Conservation (phyloP, 2,329 filamentous ascomycete genomes). For the Aspergillus vadensis region DNA sequence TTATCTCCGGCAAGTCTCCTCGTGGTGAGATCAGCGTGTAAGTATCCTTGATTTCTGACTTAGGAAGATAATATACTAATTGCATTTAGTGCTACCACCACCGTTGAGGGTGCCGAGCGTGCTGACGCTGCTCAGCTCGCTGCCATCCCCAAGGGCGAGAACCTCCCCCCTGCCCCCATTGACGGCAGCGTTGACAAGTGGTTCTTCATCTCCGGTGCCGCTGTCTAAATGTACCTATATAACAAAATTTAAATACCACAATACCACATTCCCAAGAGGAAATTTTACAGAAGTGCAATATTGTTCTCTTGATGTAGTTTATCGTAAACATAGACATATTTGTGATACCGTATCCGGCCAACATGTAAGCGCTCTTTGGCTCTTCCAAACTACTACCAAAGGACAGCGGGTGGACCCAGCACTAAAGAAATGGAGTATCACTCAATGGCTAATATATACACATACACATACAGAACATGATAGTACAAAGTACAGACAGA, state of each 20-base stretch:
- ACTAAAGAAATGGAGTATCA: background rate
- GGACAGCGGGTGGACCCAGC: background rate
- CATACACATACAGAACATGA: constrained; percentile 8
- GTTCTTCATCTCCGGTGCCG: constrained; percentile 99
- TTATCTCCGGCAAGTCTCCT: constrained; percentile 85
- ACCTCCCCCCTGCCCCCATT: constrained; percentile 81
- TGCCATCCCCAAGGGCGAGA: constrained; percentile 76
- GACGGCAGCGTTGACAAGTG: constrained; percentile 99
- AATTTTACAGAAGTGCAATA: background rate
- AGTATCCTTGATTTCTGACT: constrained; percentile 44
- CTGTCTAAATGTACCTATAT: constrained; percentile 59
- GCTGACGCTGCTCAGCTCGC: constrained; percentile 70
- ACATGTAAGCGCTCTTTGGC: background rate
- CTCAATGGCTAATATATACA: constrained; percentile 11
- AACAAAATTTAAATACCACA: constrained; percentile 35
- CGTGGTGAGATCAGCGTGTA: constrained; percentile 79
- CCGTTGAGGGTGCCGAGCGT: constrained; percentile 69
- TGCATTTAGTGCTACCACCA: constrained; percentile 70
- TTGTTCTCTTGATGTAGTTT: background rate
- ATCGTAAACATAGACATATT: background rate
- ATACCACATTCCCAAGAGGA: constrained; percentile 12
- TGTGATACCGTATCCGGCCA: too few species aligned
- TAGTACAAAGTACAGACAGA: constrained; percentile 1
- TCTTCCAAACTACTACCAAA: too few species aligned
- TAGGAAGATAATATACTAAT: background rate